Conservation (phyloP, 2,329 filamentous ascomycete genomes). For the Onygenales sp. region DNA sequence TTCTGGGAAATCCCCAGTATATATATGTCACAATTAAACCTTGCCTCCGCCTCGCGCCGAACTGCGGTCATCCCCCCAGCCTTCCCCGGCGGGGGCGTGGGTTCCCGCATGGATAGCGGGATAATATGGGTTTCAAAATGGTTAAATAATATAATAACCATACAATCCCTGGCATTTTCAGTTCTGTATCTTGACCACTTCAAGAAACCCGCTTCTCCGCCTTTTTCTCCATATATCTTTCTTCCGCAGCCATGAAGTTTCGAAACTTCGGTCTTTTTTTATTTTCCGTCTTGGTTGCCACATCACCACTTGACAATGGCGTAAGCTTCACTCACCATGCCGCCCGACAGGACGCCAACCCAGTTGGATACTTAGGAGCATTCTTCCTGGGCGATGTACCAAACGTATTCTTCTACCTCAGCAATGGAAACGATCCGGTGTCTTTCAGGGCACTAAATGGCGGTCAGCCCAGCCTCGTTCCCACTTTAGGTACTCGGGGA, state of each 20-base stretch:
- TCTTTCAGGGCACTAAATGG: constrained; percentile 42
- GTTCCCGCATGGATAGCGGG: too few relatives aligned
- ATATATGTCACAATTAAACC: background rate
- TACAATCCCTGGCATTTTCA: too few relatives aligned
- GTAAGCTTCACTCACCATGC: background rate
- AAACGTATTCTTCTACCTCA: constrained; percentile 46
- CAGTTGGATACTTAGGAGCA: constrained; percentile 44
- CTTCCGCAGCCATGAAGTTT: background rate
- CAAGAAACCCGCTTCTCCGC: too few relatives aligned
- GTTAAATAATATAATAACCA: too few relatives aligned
- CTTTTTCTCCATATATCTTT: background rate
- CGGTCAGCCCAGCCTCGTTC: constrained; percentile 39
- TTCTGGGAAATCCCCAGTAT: background rate
- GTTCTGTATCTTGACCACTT: too few relatives aligned
- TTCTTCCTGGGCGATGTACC: constrained; percentile 48
- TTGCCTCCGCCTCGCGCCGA: background rate
- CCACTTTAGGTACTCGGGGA: constrained; percentile 43
- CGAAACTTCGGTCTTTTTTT: background rate
- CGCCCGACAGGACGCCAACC: constrained; percentile 20
- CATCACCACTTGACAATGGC: background rate
- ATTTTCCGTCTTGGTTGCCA: background rate
- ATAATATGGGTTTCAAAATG: too few relatives aligned
- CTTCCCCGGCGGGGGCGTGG: too few relatives aligned
- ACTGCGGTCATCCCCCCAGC: too few relatives aligned
- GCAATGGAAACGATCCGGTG: constrained; percentile 42